These are phyloP conservation scores for Spathaspora sp. DNA, from an alignment of 805 yeast genomes.

Conservation along the genomic window DNA sequence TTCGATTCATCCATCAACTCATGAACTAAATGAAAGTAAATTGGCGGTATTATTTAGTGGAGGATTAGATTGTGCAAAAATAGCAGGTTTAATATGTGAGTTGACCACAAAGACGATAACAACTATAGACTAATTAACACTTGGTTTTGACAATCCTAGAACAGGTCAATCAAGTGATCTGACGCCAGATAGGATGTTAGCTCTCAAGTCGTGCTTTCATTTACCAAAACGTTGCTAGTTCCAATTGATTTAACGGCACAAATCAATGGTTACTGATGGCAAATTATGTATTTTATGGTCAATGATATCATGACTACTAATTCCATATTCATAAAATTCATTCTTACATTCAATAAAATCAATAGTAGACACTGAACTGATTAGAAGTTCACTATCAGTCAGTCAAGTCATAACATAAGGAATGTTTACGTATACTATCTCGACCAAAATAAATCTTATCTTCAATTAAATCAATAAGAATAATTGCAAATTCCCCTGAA, in stretches of 20 bases:
- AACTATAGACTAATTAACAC: slow-evolving; percentile 75
- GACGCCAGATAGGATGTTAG: slow-evolving; percentile 86
- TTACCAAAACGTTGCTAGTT: too few species aligned
- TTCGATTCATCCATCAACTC: slow-evolving; percentile 56
- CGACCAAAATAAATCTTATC: slow-evolving; percentile 69
- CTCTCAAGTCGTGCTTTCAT: slow-evolving; percentile 56
- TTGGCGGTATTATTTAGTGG: slow-evolving; percentile 76
- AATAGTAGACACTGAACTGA: slow-evolving; percentile 32
- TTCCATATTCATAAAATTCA: slow-evolving; percentile 42
- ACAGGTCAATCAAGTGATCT: slow-evolving; percentile 53
- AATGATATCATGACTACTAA: slow-evolving; percentile 7
- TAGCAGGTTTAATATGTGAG: slow-evolving; percentile 52
- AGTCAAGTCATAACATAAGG: slow-evolving; percentile 50
- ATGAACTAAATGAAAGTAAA: slow-evolving; percentile 18
- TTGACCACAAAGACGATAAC: neutral
- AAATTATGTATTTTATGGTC: slow-evolving; percentile 1
- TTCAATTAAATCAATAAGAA: slow-evolving; percentile 42
- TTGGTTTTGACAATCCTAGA: slow-evolving; percentile 88
- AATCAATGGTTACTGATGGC: neutral
- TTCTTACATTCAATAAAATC: slow-evolving; percentile 55
- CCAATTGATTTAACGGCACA: too few species aligned
- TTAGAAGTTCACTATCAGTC: slow-evolving; percentile 33
- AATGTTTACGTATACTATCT: slow-evolving; percentile 78
- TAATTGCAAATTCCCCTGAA: slow-evolving; percentile 83
- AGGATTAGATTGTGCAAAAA: slow-evolving; percentile 86